A percentile compares a stretch with the other conserved stretches of the same genome.
These are phyloP conservation scores for Theileria equi DNA, from an alignment of 169 alveolate species.

Conservation along the genomic window DNA sequence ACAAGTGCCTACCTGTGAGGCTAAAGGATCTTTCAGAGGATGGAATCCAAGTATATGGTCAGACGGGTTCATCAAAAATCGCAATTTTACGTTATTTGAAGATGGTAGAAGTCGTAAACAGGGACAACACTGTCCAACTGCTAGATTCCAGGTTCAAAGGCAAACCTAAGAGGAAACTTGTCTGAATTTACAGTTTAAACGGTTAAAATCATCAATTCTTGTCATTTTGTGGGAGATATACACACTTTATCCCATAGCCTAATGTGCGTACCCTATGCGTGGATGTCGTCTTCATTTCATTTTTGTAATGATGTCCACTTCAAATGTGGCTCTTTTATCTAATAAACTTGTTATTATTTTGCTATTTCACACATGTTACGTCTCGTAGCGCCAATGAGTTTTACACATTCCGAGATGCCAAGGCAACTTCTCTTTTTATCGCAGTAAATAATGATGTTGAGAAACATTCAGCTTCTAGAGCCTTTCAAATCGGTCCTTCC, in stretches of 20 bases:
- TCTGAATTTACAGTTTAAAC: too few relatives aligned
- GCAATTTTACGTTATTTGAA: constrained; percentile 47
- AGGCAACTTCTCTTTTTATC: constrained; percentile 71
- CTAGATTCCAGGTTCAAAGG: constrained; percentile 32
- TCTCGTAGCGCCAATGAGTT: constrained; percentile 70
- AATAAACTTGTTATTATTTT: neutral
- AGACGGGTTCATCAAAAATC: constrained; percentile 58
- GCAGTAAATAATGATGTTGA: constrained; percentile 62
- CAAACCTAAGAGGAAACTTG: neutral
- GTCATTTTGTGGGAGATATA: neutral
- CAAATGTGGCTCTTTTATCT: neutral
- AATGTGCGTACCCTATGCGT: neutral
- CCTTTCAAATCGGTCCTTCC: constrained; percentile 81
- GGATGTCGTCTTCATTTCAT: constrained; percentile 6
- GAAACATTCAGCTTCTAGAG: constrained; percentile 66
- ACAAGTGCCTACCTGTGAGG: constrained; percentile 64
- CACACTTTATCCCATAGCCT: neutral
- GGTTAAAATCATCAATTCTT: too few relatives aligned
- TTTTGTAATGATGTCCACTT: neutral
- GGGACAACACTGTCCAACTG: constrained; percentile 52
- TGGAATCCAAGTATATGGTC: constrained; percentile 59
- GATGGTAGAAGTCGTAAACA: constrained; percentile 36
- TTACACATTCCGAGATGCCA: constrained; percentile 71
- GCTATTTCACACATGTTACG: neutral
- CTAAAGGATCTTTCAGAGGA: constrained; percentile 37